These are phyloP conservation scores for Rhodotorula glutinis DNA, from an alignment of 1,284 basidiomycete species.

Conservation along the genomic window DNA sequence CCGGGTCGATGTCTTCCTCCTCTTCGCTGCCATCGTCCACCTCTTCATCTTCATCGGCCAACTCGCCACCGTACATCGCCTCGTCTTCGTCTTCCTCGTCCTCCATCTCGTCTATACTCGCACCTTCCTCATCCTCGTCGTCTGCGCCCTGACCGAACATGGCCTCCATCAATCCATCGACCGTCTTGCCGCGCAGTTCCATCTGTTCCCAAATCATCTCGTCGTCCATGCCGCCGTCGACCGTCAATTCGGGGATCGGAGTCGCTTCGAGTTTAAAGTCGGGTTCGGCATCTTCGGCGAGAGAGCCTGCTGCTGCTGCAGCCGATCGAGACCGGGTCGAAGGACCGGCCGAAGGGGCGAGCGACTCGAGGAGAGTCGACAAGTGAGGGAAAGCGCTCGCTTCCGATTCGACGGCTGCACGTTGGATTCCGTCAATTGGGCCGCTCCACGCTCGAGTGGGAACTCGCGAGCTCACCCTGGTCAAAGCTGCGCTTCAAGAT, in stretches of 20 bases:
- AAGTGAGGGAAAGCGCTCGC: slow-evolving; percentile 62
- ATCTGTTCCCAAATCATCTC: slow-evolving; percentile 93
- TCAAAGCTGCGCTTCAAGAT: slow-evolving; percentile 34
- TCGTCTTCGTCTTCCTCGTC: slow-evolving; percentile 32
- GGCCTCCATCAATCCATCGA: slow-evolving; percentile 53
- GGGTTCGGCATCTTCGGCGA: slow-evolving; percentile 51
- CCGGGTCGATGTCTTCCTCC: slow-evolving; percentile 48
- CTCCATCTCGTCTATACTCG: slow-evolving; percentile 39
- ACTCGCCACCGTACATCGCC: slow-evolving; percentile 4
- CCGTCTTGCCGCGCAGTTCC: slow-evolving; percentile 63
- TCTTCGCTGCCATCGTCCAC: slow-evolving; percentile 47
- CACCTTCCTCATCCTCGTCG: slow-evolving; percentile 43
- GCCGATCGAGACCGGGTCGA: slow-evolving; percentile 65
- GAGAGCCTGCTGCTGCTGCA: slow-evolving; percentile 51
- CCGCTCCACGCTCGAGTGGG: too few relatives aligned
- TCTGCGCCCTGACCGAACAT: slow-evolving; percentile 55
- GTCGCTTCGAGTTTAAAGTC: slow-evolving; percentile 54
- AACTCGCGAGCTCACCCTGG: slow-evolving; percentile 16
- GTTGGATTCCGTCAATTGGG: too few relatives aligned
- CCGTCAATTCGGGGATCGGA: slow-evolving; percentile 69
- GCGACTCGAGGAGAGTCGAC: slow-evolving; percentile 62
- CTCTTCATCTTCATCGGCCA: slow-evolving; percentile 7
- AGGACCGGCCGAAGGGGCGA: slow-evolving; percentile 55
- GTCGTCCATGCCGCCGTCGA: slow-evolving; percentile 71
- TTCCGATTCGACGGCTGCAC: slow-evolving; percentile 57